Evolutionary conservation across 1,284 basidiomycete genomes (phyloP).

Genomic region (Apiotrichum porosum): DNA sequence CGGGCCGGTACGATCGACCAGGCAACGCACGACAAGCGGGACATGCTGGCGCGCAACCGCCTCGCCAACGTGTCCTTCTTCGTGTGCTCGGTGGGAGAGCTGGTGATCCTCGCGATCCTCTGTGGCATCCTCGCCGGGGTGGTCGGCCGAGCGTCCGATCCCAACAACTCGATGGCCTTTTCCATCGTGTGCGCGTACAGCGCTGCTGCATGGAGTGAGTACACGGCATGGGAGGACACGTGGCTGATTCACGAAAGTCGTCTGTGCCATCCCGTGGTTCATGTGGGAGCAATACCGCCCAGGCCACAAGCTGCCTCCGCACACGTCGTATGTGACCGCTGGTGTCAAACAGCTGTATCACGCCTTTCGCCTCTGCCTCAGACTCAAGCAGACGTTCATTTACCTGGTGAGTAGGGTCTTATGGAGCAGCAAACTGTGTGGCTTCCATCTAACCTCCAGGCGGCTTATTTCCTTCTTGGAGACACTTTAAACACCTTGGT

Average conservation of each 20-base stretch:
- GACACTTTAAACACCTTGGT: conserved; percentile 55
- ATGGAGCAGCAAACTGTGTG: too few species aligned
- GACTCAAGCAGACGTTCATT: conserved; percentile 60
- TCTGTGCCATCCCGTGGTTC: conserved; percentile 20
- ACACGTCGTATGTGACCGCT: conserved; percentile 13
- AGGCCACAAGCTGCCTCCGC: conserved; percentile 19
- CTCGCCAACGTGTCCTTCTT: conserved; percentile 56
- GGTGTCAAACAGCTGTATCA: conserved; percentile 58
- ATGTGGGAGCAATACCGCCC: conserved; percentile 22
- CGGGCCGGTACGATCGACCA: conserved; percentile 45
- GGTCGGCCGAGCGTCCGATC: conserved; percentile 56
- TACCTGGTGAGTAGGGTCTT: conserved; percentile 31
- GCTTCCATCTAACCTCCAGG: conserved; percentile 41
- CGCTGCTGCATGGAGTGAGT: conserved; percentile 67
- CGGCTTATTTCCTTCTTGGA: conserved; percentile 55
- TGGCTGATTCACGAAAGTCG: conserved; percentile 46
- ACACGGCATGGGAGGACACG: neutral
- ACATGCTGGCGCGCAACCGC: conserved; percentile 21
- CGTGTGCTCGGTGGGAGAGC: conserved; percentile 55
- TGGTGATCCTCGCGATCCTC: conserved; percentile 18
- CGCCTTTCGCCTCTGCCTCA: conserved; percentile 62
- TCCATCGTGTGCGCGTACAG: conserved; percentile 66
- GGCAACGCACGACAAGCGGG: conserved; percentile 55
- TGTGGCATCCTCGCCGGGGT: conserved; percentile 57
- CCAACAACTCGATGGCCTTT: conserved; percentile 77